Conservation (phyloP, 495 filamentous ascomycete genomes). For the Penicillium diatomitis region DNA sequence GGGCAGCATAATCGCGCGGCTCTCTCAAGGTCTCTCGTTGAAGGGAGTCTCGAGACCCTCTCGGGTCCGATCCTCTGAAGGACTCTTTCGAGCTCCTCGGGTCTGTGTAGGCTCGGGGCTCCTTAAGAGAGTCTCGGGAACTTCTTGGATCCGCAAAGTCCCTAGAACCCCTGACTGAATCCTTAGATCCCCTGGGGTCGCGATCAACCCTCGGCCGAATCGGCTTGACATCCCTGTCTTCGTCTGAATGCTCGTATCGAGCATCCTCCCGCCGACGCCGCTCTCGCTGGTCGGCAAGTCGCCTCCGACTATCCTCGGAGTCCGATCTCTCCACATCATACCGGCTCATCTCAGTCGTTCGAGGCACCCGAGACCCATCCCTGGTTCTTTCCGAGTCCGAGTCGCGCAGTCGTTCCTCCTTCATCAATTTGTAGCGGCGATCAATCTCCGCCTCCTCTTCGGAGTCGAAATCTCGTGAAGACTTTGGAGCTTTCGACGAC, state of each 20-base stretch:
- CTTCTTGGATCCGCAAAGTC: not conserved
- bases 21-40: not conserved
- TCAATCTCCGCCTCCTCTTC: conserved; percentile 23
- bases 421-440: conserved; percentile 17
- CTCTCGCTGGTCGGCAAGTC: conserved; percentile 20
- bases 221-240: conserved; percentile 14
- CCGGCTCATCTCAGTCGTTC: conserved; percentile 25
- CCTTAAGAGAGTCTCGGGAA: not conserved
- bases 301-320: conserved; percentile 35
- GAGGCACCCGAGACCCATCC: conserved; percentile 21
- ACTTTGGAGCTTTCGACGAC: conserved; percentile 11
- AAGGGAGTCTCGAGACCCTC: not conserved
- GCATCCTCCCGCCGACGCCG: conserved; percentile 21
- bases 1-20: conserved; percentile 4
- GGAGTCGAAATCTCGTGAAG: conserved; percentile 13
- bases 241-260: conserved; percentile 32
- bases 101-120: not conserved
- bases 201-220: conserved; percentile 2
- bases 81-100: not conserved
- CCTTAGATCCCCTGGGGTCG: not conserved
- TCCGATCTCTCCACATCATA: conserved; percentile 37
- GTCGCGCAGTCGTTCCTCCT: conserved; percentile 7
- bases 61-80: not conserved
- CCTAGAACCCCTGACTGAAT: no score
- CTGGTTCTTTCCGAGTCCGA: not conserved